Conservation (phyloP, 345 rosid genomes). For the Bruguiera sexangula region DNA sequence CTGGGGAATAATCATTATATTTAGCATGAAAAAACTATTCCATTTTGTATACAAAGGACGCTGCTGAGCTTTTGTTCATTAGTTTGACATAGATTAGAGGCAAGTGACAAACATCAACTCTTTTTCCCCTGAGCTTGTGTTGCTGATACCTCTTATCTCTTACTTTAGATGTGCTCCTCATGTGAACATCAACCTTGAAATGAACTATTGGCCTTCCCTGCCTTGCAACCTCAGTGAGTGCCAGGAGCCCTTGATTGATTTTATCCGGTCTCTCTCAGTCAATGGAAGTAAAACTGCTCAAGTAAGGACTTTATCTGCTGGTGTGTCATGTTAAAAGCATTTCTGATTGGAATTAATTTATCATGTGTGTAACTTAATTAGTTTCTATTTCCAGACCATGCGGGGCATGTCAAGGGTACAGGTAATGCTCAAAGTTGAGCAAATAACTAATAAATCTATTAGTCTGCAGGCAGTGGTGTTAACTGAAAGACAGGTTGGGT, state of each 20-base stretch:
- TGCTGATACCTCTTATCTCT: conserved; percentile 12
- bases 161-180: conserved; percentile 77
- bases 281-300: conserved; percentile 85
- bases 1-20: too few species aligned
- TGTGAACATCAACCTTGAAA: conserved; percentile 90
- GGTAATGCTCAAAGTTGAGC: conserved; percentile 2
- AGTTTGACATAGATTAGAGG: conserved; percentile 19
- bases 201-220: conserved; percentile 96
- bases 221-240: conserved; percentile 85
- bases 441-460: not conserved
- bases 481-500: too few species aligned
- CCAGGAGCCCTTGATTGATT: conserved; percentile 89
- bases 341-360: not conserved
- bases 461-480: not conserved
- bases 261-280: conserved; percentile 54
- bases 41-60: not conserved
- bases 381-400: not conserved
- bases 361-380: not conserved
- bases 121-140: too few species aligned
- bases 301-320: conserved; percentile 36
- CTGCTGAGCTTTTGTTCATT: not conserved
- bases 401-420: not conserved
- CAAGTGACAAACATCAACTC: not conserved
- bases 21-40: not conserved
- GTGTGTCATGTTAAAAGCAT: conserved; percentile 1